Evolutionary conservation across 306 rosid species (phyloP), one percentile per base, ranked within the genome.

Genomic region (Rosa persica): DNA sequence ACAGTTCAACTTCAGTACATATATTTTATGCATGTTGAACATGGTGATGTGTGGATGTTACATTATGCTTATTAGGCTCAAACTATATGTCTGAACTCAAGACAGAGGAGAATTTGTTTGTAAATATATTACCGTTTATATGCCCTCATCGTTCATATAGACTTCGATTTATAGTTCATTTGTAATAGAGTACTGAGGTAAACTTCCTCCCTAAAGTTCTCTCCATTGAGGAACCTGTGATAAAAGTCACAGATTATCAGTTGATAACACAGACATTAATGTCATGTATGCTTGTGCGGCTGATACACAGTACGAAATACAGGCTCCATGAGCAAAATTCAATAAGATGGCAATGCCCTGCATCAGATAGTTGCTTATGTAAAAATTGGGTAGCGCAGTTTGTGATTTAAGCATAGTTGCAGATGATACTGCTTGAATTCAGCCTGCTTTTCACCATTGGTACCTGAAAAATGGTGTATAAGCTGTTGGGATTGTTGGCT

Each of bases 1-100:
- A 42, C 57, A 27, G n/a, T 25, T 75, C 71, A 44, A 25, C 60
- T 5, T 67, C 79, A 11, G 61, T 30, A 62, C 72, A 75, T 75
- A 75, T 30, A 36, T 60, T 57, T 25, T 42, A 27, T 9, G 42
- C 70, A 5, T 30, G 43, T 74, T 60, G 70, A 62, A 62, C 58
- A 30, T 3, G 36, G 61, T 1, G 12, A 44, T 3, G 7, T 12
- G 36, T 44, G 58, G 58, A 75, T 43, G 70, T 30, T 61, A 46
- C 36, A 11, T 11, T 27, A 44, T 30, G 36, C 15, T 6, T 5
- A 23, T 60, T 42, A 11, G 44, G 44, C 40, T 40, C 27, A 58
- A 74, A 55, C 6, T 52, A 12, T 58, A 17, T 22, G 25, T 60
- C 57, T 58, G 55, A 5, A 62, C 42, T 62, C 68, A 12, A 61